Conservation (phyloP, 169 alveolate genomes). For the Cryptosporidium tyzzeri region DNA sequence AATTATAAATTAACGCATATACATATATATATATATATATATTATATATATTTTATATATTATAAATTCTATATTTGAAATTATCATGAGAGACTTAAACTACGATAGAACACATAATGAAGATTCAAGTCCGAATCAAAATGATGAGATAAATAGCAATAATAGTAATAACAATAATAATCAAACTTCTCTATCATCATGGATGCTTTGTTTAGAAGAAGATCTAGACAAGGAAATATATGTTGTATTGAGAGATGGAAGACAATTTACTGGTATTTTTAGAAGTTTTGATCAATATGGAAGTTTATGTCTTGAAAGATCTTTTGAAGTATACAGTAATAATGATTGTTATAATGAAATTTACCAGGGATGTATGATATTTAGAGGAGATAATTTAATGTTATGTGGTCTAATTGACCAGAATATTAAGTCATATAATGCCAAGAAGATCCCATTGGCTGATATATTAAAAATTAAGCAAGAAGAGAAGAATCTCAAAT, state of each 20-base stretch:
- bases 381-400: conserved; percentile 71
- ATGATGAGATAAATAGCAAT: background rate
- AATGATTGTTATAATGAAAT: conserved; percentile 31
- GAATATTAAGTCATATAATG: conserved; percentile 16
- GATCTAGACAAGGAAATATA: conserved; percentile 66
- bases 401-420: conserved; percentile 65
- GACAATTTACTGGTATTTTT: conserved; percentile 68
- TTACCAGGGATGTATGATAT: conserved; percentile 68
- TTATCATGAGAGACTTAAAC: conserved; percentile 15
- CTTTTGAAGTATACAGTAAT: conserved; percentile 44
- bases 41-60: background rate
- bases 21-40: background rate
- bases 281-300: conserved; percentile 76
- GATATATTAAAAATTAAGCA: conserved; percentile 44
- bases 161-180: background rate
- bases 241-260: conserved; percentile 65
- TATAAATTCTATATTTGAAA: background rate
- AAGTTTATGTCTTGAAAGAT: conserved; percentile 47
- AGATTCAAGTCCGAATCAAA: conserved; percentile 22
- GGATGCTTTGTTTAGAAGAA: conserved; percentile 68
- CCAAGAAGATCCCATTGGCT: conserved; percentile 45
- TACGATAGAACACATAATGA: background rate
- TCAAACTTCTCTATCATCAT: conserved; percentile 48
- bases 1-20: background rate
- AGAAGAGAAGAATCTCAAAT: conserved; percentile 42